phyloP scores from a whole-genome alignment of 169 alveolate species.

The Plasmodium gallinaceum region DNA sequence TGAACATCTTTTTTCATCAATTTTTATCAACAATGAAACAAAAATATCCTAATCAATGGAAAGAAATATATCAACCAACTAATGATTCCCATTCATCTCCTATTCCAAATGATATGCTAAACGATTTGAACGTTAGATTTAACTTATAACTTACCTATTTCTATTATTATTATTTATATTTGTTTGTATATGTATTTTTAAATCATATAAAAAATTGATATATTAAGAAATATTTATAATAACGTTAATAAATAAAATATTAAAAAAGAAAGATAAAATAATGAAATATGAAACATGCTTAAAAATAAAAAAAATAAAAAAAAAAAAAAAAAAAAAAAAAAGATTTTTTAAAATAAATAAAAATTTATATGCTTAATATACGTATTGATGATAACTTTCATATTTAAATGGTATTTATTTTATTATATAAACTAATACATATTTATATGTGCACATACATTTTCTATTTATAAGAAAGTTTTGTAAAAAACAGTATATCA shows the following conservation, averaged over 20 bases:
- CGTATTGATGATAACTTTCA: background rate
- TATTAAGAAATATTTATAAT: conserved; percentile 9
- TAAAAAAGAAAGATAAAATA: background rate
- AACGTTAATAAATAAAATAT: background rate
- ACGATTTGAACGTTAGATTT: conserved; percentile 54
- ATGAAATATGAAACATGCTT: background rate
- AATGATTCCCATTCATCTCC: conserved; percentile 55
- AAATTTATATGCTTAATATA: background rate
- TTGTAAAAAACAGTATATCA: conserved; percentile 23
- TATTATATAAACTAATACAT: background rate
- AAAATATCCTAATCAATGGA: conserved; percentile 74
- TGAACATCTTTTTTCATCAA: conserved; percentile 68
- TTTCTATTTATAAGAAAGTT: conserved; percentile 25
- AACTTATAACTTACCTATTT: conserved; percentile 16
- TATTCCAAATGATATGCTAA: conserved; percentile 66
- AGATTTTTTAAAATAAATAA: background rate
- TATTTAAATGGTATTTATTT: background rate
- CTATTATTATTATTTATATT: background rate
- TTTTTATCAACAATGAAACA: conserved; percentile 64
- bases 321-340: background rate
- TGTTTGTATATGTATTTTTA: conserved; percentile 1
- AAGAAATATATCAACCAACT: conserved; percentile 42
- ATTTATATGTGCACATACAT: conserved; percentile 3
- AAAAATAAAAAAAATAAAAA: background rate
- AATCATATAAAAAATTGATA: background rate